Percentiles rank a stretch among this genome's conserved stretches.
phyloP scores from a whole-genome alignment of 2,329 filamentous ascomycete genomes.

The Ceratocystis papillata region DNA sequence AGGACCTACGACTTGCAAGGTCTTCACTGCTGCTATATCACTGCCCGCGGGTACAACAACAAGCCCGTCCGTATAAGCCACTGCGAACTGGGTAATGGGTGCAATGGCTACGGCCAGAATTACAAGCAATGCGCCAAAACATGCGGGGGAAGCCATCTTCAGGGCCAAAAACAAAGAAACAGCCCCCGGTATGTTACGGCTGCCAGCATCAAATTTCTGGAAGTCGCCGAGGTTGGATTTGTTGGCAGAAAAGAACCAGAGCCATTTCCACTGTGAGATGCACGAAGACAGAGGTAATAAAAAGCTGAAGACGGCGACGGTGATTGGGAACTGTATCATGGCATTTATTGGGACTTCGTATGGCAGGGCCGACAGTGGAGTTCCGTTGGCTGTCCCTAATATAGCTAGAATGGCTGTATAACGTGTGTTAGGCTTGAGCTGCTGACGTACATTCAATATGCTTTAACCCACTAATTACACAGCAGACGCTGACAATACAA shows the following conservation, averaged over 20 bases:
- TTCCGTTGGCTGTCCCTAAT: constrained; percentile 25
- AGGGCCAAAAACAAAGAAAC: constrained; percentile 26
- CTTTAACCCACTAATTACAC: constrained; percentile 12
- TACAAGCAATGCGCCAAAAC: constrained; percentile 27
- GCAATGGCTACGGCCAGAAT: constrained; percentile 26
- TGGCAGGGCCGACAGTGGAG: constrained; percentile 26
- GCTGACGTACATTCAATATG: background rate
- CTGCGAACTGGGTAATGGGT: constrained; percentile 22
- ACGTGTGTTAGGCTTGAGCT: constrained; percentile 6
- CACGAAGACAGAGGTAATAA: constrained; percentile 28
- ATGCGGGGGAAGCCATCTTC: constrained; percentile 27
- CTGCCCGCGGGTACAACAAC: background rate
- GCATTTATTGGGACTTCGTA: constrained; percentile 29
- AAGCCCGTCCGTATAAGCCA: constrained; percentile 16
- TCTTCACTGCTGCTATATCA: constrained; percentile 3
- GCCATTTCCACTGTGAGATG: constrained; percentile 31
- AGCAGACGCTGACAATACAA: constrained; percentile 14
- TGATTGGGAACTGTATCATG: constrained; percentile 29
- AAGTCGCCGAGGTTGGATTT: constrained; percentile 28
- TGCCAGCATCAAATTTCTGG: constrained; percentile 29
- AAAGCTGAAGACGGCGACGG: constrained; percentile 28
- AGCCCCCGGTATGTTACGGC: constrained; percentile 26
- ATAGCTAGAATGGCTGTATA: constrained; percentile 18
- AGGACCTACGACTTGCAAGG: constrained; percentile 5
- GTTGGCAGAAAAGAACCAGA: constrained; percentile 29